These are phyloP conservation scores for Trypanosoma brucei DNA, from an alignment of 208 protist species.

Conservation along the genomic window DNA sequence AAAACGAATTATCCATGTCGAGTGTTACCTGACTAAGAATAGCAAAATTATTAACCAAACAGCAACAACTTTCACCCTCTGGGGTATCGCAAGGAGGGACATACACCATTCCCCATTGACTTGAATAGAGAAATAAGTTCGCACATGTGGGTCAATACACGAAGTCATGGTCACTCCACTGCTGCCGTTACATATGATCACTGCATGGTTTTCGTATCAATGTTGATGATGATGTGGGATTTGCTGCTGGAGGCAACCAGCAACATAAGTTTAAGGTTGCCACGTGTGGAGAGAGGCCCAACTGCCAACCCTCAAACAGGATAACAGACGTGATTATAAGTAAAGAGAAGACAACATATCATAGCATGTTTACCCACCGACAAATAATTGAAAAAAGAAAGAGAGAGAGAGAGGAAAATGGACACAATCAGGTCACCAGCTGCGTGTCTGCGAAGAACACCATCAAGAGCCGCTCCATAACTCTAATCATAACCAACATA, in stretches of 20 bases:
- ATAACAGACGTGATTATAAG: slow-evolving; percentile 4
- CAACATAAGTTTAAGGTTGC: slow-evolving; percentile 34
- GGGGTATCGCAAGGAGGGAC: slow-evolving; percentile 97
- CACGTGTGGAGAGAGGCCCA: slow-evolving; percentile 1
- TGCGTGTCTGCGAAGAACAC: neutral
- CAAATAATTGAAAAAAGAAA: neutral
- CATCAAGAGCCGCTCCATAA: too few relatives aligned
- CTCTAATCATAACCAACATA: too few relatives aligned
- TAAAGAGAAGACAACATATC: neutral
- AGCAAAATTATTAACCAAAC: slow-evolving; percentile 99
- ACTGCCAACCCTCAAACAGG: neutral
- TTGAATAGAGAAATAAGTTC: slow-evolving; percentile 76
- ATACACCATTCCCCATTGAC: slow-evolving; percentile 99
- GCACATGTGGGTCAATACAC: slow-evolving; percentile 43
- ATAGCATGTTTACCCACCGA: too few relatives aligned
- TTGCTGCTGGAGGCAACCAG: slow-evolving; percentile 54
- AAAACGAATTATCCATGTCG: slow-evolving; percentile 89
- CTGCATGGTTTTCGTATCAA: slow-evolving; percentile 39
- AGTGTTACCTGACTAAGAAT: slow-evolving; percentile 98
- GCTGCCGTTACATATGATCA: slow-evolving; percentile 43
- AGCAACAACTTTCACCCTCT: slow-evolving; percentile 96
- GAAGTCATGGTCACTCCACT: slow-evolving; percentile 24
- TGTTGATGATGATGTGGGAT: slow-evolving; percentile 41
- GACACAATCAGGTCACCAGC: neutral
- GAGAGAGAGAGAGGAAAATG: neutral